Percentiles rank a stretch among this genome's conserved stretches.
These are phyloP conservation scores for Leavenworthia alabamica DNA, from an alignment of 345 rosid species.

Conservation along the genomic window DNA sequence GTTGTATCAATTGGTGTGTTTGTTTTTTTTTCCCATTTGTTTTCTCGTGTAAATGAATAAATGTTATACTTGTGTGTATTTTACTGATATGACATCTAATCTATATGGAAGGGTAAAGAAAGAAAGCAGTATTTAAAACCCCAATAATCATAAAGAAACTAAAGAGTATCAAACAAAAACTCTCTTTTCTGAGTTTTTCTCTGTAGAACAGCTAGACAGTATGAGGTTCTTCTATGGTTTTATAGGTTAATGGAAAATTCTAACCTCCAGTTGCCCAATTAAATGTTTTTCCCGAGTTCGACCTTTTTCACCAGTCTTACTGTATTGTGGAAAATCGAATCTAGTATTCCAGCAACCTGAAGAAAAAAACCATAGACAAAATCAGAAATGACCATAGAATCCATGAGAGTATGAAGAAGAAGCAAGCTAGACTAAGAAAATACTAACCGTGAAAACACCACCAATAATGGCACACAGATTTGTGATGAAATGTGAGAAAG, in stretches of 20 bases:
- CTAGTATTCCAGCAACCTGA: constrained; percentile 98
- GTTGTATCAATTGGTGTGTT: constrained; percentile 17
- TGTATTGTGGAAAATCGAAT: constrained; percentile 75
- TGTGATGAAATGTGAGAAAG: constrained; percentile 91
- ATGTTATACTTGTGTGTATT: constrained; percentile 17
- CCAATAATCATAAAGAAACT: constrained; percentile 1
- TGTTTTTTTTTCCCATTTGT: constrained; percentile 23
- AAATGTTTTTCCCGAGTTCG: no score
- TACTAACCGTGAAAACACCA: constrained; percentile 90
- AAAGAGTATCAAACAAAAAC: constrained; percentile 19
- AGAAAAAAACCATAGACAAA: constrained; percentile 1
- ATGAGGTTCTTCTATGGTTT: no score
- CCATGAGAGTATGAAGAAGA: neutral
- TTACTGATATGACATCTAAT: constrained; percentile 1
- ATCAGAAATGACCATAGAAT: neutral
- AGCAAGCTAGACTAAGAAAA: neutral
- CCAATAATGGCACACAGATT: constrained; percentile 94
- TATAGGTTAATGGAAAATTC: no score
- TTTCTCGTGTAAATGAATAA: constrained; percentile 28
- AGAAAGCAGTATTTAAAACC: neutral
- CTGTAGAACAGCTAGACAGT: constrained; percentile 18
- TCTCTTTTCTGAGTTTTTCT: constrained; percentile 9
- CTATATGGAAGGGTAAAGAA: neutral
- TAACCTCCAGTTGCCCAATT: no score
- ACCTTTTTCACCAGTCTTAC: constrained; percentile 74